A percentile compares a stretch with the other conserved stretches of the same genome.
Evolutionary conservation across 1,139 yeast species (phyloP).

Genomic region (Meyerozyma carpophila): DNA sequence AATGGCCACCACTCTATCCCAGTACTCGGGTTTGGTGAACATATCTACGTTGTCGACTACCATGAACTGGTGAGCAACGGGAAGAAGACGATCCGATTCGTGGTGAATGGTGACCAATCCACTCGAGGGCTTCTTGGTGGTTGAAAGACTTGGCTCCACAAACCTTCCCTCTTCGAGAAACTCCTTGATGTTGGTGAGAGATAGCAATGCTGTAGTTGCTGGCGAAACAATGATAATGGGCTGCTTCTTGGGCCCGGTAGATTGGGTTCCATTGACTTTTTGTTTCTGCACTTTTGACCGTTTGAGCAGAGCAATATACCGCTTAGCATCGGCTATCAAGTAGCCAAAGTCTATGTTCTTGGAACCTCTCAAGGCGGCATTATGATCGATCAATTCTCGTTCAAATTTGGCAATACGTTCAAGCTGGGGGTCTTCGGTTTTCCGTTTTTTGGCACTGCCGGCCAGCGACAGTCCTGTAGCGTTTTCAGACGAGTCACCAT

Average conservation of each 20-base stretch:
- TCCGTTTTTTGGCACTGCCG: constrained; percentile 12
- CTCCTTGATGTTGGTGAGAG: constrained; percentile 74
- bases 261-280: constrained; percentile 5
- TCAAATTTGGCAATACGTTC: constrained; percentile 54
- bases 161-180: constrained; percentile 78
- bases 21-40: constrained; percentile 91
- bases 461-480: constrained; percentile 4
- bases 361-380: constrained; percentile 72
- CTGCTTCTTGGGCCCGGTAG: constrained; percentile 42
- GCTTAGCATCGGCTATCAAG: constrained; percentile 67
- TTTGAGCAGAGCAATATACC: constrained; percentile 53
- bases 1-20: constrained; percentile 94
- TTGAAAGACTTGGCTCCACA: constrained; percentile 45
- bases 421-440: constrained; percentile 50
- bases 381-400: constrained; percentile 69
- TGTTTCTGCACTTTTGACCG: constrained; percentile 18
- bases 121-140: constrained; percentile 30
- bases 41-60: constrained; percentile 86
- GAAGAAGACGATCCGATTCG: constrained; percentile 49
- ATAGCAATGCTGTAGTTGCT: constrained; percentile 83
- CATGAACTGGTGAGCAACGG: constrained; percentile 55
- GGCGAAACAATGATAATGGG: constrained; percentile 95
- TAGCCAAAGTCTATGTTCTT: constrained; percentile 70
- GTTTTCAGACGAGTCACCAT: constrained; percentile 5
- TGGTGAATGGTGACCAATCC: constrained; percentile 53